These are phyloP conservation scores for Paecilomyces variotii DNA, from an alignment of 2,329 filamentous ascomycete species.

Conservation along the genomic window DNA sequence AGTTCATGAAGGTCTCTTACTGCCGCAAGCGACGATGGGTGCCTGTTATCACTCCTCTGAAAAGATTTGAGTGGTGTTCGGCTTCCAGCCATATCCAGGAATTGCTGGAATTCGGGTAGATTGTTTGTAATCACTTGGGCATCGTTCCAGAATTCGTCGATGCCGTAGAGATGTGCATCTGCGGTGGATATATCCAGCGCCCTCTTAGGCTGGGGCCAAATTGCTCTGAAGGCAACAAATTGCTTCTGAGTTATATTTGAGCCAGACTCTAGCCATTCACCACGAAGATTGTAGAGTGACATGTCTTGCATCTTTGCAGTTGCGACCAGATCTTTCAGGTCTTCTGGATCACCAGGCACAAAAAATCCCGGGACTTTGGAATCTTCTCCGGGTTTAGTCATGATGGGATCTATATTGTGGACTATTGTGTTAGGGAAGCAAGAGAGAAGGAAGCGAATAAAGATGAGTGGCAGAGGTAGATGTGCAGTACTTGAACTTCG, in stretches of 20 bases:
- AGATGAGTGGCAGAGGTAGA: no score
- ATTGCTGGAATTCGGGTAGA: neutral
- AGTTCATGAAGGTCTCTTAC: neutral
- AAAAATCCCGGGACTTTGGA: neutral
- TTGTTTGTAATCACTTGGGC: neutral
- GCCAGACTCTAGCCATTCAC: neutral
- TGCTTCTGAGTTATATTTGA: neutral
- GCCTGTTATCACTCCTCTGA: neutral
- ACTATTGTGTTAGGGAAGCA: no score
- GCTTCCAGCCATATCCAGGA: neutral
- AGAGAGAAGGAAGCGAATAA: no score
- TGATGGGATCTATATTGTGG: no score
- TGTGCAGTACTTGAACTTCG: no score
- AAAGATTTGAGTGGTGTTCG: neutral
- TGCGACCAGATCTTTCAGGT: neutral
- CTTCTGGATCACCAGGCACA: neutral
- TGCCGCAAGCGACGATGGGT: neutral
- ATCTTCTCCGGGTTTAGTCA: no score
- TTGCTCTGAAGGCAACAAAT: neutral
- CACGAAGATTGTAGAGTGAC: neutral
- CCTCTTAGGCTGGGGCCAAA: no score
- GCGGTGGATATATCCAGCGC: fast-evolving
- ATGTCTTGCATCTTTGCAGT: neutral
- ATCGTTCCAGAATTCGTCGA: neutral
- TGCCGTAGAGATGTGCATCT: neutral